These are phyloP conservation scores for Acacia concinna DNA, from an alignment of 331 rosid genomes.

Conservation along the genomic window DNA sequence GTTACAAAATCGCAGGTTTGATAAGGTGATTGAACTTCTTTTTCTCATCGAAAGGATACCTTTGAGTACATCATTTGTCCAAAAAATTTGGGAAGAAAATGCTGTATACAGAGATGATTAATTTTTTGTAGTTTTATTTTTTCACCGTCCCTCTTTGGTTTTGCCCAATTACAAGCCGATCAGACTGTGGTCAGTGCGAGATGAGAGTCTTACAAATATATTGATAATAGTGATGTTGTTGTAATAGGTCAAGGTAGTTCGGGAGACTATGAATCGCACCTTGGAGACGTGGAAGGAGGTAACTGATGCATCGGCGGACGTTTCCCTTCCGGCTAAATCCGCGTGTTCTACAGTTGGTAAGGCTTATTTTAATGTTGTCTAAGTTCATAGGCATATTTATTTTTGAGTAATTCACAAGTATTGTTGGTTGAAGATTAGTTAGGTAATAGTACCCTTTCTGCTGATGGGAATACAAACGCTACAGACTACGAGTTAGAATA, in stretches of 20 bases:
- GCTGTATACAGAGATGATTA: background rate
- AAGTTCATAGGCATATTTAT: background rate
- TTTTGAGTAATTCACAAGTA: constrained; percentile 12
- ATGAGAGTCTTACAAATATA: background rate
- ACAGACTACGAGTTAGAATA: background rate
- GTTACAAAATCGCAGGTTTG: constrained; percentile 84
- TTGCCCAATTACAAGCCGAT: background rate
- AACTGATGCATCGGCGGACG: constrained; percentile 42
- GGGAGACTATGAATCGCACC: constrained; percentile 83
- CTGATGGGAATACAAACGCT: constrained; percentile 19
- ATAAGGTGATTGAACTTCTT: constrained; percentile 58
- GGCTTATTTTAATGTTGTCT: constrained; percentile 2
- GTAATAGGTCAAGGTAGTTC: constrained; percentile 81
- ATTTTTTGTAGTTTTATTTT: background rate
- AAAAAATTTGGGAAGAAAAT: background rate
- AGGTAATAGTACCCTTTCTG: background rate
- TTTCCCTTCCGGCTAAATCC: constrained; percentile 46
- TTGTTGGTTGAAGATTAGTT: constrained; percentile 21
- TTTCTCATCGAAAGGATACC: background rate
- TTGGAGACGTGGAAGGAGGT: constrained; percentile 83
- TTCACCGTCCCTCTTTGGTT: background rate
- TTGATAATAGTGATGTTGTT: constrained; percentile 21
- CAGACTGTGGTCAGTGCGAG: background rate
- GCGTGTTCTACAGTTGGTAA: constrained; percentile 53
- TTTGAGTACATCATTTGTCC: background rate